Evolutionary conservation across 495 filamentous ascomycete species (phyloP), one percentile per base, ranked within the genome.

Genomic region (Penicillium atrosanguineum): DNA sequence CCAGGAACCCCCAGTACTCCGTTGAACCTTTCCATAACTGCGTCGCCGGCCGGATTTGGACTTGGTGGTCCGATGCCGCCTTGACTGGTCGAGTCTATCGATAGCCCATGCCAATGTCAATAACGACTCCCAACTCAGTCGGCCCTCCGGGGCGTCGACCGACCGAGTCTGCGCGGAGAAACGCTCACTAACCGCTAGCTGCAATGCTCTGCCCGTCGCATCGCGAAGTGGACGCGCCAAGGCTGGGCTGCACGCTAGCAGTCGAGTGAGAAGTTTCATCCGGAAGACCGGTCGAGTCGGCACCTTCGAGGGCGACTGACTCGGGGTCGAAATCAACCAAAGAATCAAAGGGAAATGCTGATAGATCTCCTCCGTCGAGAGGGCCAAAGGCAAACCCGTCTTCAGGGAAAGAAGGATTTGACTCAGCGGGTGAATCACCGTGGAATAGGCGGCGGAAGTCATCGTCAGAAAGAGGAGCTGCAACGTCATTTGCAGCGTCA

Each of bases 191-290:
- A 73, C 73, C 64, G 73, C 75, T 71, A 71, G 77, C 79, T 81
- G 89, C 89, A 90, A 88, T 81, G 83, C 86, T 83, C 76, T 82
- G 83, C 87, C 83, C 85, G 89, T 92, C 88, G 89, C 89, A 89
- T 89, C 87, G 84, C 80, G 81, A 73, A 88, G 81, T 71, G 87
- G 89, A 88, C 87, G 89, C 89, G 89, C 89, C 88, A 89, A 82
- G 74, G 82, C 83, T 82, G 87, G 87, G 88, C 87, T 92, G 89
- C 89, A 87, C 80, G 87, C 87, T 72, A 82, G 75, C 65, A 82
- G 77, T 71, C 76, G 70, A 63, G 69, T 71, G 70, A 81, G 75
- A 61, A 80, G 73, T 68, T 61, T 79, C 75, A 73, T 82, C 71
- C 80, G 79, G 61, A 83, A 77, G 69, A 70, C 74, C 56, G 79